These are phyloP conservation scores for Chaetomium tenue DNA, from an alignment of 495 filamentous ascomycete genomes.

Conservation along the genomic window DNA sequence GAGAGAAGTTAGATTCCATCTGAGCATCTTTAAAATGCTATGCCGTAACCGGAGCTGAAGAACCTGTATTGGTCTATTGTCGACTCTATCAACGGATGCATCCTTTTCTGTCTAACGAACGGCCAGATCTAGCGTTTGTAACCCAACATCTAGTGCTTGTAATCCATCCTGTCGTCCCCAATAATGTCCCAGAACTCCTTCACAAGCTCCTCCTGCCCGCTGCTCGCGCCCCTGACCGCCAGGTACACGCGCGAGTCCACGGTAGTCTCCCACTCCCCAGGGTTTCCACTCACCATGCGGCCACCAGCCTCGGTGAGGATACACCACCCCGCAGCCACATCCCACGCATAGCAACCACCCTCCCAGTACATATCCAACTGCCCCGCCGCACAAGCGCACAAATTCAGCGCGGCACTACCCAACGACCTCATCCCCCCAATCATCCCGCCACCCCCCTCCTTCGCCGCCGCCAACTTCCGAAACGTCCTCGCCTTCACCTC, in stretches of 20 bases:
- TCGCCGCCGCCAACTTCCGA: constrained; percentile 60
- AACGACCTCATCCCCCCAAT: constrained; percentile 73
- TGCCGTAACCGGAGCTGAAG: not conserved
- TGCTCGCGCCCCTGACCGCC: constrained; percentile 64
- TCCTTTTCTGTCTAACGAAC: not conserved
- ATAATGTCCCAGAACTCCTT: constrained; percentile 74
- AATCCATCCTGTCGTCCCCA: constrained; percentile 50
- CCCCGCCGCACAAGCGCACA: constrained; percentile 77
- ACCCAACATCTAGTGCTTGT: constrained; percentile 56
- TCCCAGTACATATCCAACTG: constrained; percentile 88
- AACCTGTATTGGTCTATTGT: not conserved
- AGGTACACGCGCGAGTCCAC: constrained; percentile 79
- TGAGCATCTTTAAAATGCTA: not conserved
- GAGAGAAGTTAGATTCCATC: not conserved
- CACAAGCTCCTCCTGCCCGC: constrained; percentile 70
- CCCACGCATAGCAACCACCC: constrained; percentile 92
- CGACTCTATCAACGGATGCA: not conserved
- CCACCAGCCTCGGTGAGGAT: constrained; percentile 84
- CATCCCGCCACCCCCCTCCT: constrained; percentile 71
- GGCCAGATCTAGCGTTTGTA: constrained; percentile 41
- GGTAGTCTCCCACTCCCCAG: constrained; percentile 67
- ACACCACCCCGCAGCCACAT: constrained; percentile 89
- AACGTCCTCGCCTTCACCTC: constrained; percentile 71
- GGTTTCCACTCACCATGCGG: constrained; percentile 72
- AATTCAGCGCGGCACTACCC: constrained; percentile 79